Base-by-base conservation (phyloP, 768 basidiomycete species). In the Paxillus involutus region DNA sequence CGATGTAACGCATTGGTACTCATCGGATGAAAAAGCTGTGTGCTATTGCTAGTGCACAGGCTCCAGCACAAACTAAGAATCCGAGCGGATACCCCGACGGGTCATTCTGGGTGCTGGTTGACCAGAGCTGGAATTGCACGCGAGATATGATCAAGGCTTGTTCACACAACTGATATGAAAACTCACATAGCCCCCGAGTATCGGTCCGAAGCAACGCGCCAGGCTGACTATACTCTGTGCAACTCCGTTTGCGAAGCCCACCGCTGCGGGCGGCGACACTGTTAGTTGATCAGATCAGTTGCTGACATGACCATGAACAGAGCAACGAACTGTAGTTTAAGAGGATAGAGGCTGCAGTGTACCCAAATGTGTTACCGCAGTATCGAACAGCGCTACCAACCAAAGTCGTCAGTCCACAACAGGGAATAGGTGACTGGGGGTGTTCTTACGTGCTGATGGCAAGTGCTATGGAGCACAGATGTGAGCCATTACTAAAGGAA, bases 141-240 rank as follows among this genome's bases (percentile, higher is more conserved):
- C 47, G 45, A 9, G 49, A 39, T 56, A 17, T 17, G 41, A 21
- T 63, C 47, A 47, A 29, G 52, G 8, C 17, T 16, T 13, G 11
- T 44, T 2, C 3, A 36, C 11, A 37, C 21, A 16, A 21, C 35
- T 30, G 52, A 3, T 44, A 14, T 13, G 17, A 45, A 4, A 3
- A 53, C 69, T 60, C 65, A 92, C 91, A 67, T 86, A 89, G 42
- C 91, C 91, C 44, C 91, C 91, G 16, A 92, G 75, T 39, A 93
- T 82, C 19, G 94, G 93, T 19, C 93, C 97, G 36, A 92, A 64
- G 73, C 94, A 97, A 39, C 97, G 83, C 4, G 95, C 92, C 24
- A 96, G 83, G 59, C 92, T 94, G 58, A 96, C 95, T 32, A 93
- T 89, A 64, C 92, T 94, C 71, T 99, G 97, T 0, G 94, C 97